A percentile compares a stretch with the other conserved stretches of the same genome.
These are phyloP conservation scores for Xylaria sp. DNA, from an alignment of 2,329 filamentous ascomycete genomes.

Conservation along the genomic window DNA sequence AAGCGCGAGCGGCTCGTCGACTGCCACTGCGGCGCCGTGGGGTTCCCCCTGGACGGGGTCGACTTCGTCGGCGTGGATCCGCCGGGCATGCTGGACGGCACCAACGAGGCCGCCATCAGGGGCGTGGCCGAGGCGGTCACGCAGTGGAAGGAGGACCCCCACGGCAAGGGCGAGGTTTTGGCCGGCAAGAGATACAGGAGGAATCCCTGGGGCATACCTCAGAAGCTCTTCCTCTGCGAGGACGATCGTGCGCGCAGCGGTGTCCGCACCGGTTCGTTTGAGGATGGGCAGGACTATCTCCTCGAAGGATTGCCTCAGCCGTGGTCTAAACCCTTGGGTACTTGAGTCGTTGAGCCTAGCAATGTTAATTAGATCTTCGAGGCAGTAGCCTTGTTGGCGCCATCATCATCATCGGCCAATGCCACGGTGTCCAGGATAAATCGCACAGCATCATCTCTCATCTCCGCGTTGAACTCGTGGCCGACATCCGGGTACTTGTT, in stretches of 20 bases:
- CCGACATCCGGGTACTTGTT: constrained; percentile 69
- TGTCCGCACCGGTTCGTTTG: constrained; percentile 39
- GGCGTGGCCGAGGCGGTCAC: constrained; percentile 48
- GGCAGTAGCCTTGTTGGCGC: constrained; percentile 30
- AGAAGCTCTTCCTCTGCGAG: constrained; percentile 47
- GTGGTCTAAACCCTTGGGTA: constrained; percentile 37
- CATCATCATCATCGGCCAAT: constrained; percentile 31
- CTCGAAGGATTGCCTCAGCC: constrained; percentile 43
- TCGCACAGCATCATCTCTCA: constrained; percentile 66
- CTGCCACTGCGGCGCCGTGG: constrained; percentile 66
- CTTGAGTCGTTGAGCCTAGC: neutral
- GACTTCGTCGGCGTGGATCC: constrained; percentile 68
- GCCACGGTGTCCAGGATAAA: constrained; percentile 60
- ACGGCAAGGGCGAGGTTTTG: constrained; percentile 50
- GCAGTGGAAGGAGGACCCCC: constrained; percentile 56
- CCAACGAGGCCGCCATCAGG: constrained; percentile 44
- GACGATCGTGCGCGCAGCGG: constrained; percentile 42
- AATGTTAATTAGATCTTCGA: constrained; percentile 32
- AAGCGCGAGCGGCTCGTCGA: constrained; percentile 66
- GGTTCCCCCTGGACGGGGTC: constrained; percentile 50
- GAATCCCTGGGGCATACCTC: constrained; percentile 52
- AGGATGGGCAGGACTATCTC: constrained; percentile 45
- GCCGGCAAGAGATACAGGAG: constrained; percentile 51
- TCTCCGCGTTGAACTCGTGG: constrained; percentile 68
- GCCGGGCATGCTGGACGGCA: constrained; percentile 44